A percentile compares a stretch with the other conserved stretches of the same genome.
phyloP scores from a whole-genome alignment of 106 monocot genomes.

The Dendrobium huoshanense region DNA sequence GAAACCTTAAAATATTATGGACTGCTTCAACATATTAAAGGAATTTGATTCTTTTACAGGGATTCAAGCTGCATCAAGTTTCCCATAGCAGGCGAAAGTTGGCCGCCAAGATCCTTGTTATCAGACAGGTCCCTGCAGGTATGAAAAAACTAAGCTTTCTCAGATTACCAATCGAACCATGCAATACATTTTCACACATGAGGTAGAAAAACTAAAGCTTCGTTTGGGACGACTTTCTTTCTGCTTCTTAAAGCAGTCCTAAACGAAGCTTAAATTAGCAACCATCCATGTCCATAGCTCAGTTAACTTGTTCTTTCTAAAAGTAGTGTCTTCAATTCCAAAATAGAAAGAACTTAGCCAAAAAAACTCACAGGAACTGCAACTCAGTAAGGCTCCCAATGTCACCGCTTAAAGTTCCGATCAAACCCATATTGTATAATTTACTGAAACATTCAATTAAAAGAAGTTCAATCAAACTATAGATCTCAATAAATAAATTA shows the following conservation, averaged over 20 bases:
- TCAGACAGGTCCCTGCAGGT: constrained; percentile 42
- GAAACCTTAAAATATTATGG: background rate
- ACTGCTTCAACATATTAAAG: background rate
- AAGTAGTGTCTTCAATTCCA: too few relatives aligned
- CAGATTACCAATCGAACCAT: background rate
- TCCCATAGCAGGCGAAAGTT: constrained; percentile 26
- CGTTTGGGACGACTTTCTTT: too few relatives aligned
- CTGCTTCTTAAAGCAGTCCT: too few relatives aligned
- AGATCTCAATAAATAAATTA: background rate
- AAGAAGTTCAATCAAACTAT: background rate
- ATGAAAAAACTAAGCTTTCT: background rate
- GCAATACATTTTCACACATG: background rate
- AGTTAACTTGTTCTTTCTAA: too few relatives aligned
- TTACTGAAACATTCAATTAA: constrained; percentile 13
- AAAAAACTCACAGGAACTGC: constrained; percentile 23
- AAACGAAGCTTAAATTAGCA: too few relatives aligned
- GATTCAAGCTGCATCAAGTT: constrained; percentile 30
- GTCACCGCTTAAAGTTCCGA: constrained; percentile 32
- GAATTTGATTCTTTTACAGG: constrained; percentile 22
- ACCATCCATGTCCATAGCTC: too few relatives aligned
- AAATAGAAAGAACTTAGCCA: too few relatives aligned
- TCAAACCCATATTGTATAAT: constrained; percentile 31
- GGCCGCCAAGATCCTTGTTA: constrained; percentile 37
- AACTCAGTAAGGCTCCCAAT: constrained; percentile 27
- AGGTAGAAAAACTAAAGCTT: too few relatives aligned